Conservation (phyloP, 768 basidiomycete genomes). For the Filobasidium wieringae region DNA sequence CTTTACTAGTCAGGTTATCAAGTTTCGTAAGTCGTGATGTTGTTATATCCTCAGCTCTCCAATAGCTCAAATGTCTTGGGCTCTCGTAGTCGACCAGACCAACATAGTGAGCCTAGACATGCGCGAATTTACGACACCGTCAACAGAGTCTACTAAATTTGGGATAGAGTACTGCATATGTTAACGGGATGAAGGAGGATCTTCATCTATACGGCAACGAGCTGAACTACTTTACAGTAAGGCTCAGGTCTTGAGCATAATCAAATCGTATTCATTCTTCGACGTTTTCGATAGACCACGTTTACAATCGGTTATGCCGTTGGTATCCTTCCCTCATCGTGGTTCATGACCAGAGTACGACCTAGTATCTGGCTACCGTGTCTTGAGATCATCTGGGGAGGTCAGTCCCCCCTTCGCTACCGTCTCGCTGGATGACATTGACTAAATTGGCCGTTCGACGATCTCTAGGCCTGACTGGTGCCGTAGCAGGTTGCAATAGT, state of each 20-base stretch:
- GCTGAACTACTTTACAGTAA: slow-evolving; percentile 31
- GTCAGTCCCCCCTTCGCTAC: not conserved
- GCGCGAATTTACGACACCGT: too few species aligned
- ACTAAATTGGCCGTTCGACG: too few species aligned
- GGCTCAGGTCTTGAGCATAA: slow-evolving; percentile 15
- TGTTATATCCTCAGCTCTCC: too few species aligned
- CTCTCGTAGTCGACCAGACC: not conserved
- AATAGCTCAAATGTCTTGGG: not conserved
- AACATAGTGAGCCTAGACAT: too few species aligned
- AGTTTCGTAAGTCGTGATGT: slow-evolving; percentile 23
- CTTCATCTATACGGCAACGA: slow-evolving; percentile 27
- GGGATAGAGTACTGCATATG: slow-evolving; percentile 19
- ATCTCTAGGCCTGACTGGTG: slow-evolving; percentile 8
- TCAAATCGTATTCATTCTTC: not conserved
- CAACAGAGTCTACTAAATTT: too few species aligned
- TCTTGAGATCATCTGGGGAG: slow-evolving; percentile 14
- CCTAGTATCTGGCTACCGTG: slow-evolving; percentile 13
- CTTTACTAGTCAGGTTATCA: slow-evolving; percentile 24
- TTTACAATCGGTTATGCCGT: too few species aligned
- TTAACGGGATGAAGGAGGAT: slow-evolving; percentile 33
- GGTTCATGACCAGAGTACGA: slow-evolving; percentile 17
- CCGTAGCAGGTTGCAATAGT: slow-evolving; percentile 8
- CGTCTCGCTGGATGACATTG: too few species aligned
- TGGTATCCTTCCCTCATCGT: not conserved
- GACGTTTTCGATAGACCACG: too few species aligned